Percentiles rank a stretch among this genome's conserved stretches.
These are phyloP conservation scores for Ilyonectria destructans DNA, from an alignment of 2,329 filamentous ascomycete genomes.

Conservation along the genomic window DNA sequence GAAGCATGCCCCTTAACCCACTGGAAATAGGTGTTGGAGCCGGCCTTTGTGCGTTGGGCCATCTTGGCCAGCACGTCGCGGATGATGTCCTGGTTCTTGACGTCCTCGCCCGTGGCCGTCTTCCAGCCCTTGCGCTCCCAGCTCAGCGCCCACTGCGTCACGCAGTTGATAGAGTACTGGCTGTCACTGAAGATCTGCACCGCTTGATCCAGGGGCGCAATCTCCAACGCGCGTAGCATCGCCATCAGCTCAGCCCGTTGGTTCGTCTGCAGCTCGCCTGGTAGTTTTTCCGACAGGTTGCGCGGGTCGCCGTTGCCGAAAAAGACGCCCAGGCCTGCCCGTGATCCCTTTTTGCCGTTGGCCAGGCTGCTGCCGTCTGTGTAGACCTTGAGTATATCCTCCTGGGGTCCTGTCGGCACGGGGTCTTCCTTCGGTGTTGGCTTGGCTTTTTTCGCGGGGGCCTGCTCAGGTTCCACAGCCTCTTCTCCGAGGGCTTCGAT, in stretches of 20 bases:
- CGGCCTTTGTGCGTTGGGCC: slow-evolving; percentile 75
- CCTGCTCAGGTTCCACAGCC: slow-evolving; percentile 41
- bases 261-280: slow-evolving; percentile 87
- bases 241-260: slow-evolving; percentile 96
- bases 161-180: slow-evolving; percentile 91
- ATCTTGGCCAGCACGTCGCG: slow-evolving; percentile 81
- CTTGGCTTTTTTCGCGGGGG: slow-evolving; percentile 46
- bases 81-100: slow-evolving; percentile 91
- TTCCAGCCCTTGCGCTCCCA: slow-evolving; percentile 87
- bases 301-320: slow-evolving; percentile 72
- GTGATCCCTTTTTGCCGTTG: slow-evolving; percentile 71
- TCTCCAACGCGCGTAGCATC: slow-evolving; percentile 86
- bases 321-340: slow-evolving; percentile 76
- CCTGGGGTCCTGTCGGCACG: slow-evolving; percentile 24
- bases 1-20: slow-evolving; percentile 93
- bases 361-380: slow-evolving; percentile 75
- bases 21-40: slow-evolving; percentile 78
- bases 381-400: slow-evolving; percentile 62
- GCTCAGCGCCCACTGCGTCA: slow-evolving; percentile 84
- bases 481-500: slow-evolving; percentile 59
- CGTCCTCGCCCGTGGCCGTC: slow-evolving; percentile 78
- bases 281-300: slow-evolving; percentile 83
- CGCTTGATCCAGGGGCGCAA: slow-evolving; percentile 76
- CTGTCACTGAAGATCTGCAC: slow-evolving; percentile 91
- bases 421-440: slow-evolving; percentile 49